These are phyloP conservation scores for Medicago ruthenica DNA, from an alignment of 306 rosid species.

Conservation along the genomic window DNA sequence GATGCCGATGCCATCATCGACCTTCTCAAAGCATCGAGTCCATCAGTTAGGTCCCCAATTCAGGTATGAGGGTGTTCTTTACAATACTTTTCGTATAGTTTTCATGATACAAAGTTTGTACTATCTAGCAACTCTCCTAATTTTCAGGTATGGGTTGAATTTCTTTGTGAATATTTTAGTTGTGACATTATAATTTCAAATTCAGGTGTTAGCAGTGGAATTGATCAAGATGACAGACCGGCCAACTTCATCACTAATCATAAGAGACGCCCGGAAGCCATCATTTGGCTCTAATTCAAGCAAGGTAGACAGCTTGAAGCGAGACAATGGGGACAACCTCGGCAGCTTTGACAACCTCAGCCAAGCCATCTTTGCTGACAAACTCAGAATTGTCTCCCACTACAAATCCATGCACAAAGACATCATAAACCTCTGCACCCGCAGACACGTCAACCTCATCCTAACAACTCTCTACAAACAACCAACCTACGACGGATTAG, in stretches of 20 bases:
- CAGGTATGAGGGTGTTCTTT: slow-evolving; percentile 19
- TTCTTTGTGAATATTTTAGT: neutral
- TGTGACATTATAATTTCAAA: neutral
- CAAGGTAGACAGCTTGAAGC: neutral
- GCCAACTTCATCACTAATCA: slow-evolving; percentile 44
- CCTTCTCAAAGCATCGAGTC: slow-evolving; percentile 46
- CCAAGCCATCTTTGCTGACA: slow-evolving; percentile 52
- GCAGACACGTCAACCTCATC: slow-evolving; percentile 38
- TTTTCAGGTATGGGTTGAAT: neutral
- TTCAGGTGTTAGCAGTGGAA: slow-evolving; percentile 44
- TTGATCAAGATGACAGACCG: slow-evolving; percentile 42
- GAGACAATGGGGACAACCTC: slow-evolving; percentile 32
- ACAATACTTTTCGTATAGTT: neutral
- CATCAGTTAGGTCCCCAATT: slow-evolving; percentile 48
- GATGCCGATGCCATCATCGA: slow-evolving; percentile 39
- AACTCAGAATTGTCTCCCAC: slow-evolving; percentile 42
- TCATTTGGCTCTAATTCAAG: neutral
- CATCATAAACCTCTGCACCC: slow-evolving; percentile 37
- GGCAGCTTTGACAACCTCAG: slow-evolving; percentile 46
- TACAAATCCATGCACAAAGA: slow-evolving; percentile 53
- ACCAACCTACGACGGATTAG: slow-evolving; percentile 51
- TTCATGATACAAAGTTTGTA: neutral
- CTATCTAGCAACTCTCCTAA: neutral
- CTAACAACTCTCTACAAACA: slow-evolving; percentile 44
- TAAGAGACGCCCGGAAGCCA: slow-evolving; percentile 41